phyloP scores from a whole-genome alignment of 306 rosid genomes.

The Castanospermum australe region DNA sequence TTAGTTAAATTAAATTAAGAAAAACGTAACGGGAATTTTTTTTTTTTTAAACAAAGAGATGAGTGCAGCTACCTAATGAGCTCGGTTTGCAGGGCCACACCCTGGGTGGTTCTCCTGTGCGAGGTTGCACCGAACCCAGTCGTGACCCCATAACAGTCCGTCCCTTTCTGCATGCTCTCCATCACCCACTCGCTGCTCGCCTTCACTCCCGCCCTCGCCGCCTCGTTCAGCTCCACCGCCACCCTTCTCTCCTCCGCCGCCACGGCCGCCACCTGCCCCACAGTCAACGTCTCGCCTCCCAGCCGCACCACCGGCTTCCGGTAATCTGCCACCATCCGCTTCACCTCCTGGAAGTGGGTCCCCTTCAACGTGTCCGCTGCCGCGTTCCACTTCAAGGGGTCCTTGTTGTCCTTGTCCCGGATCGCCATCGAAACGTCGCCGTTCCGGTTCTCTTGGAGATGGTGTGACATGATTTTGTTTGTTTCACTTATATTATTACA shows the following conservation, averaged over 20 bases:
- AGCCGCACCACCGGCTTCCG: slow-evolving; percentile 45
- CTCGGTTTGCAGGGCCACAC: slow-evolving; percentile 64
- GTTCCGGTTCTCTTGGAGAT: background rate
- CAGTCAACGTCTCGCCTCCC: slow-evolving; percentile 57
- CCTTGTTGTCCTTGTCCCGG: slow-evolving; percentile 16
- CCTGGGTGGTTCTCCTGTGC: slow-evolving; percentile 58
- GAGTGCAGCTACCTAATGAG: slow-evolving; percentile 59
- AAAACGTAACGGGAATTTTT: too few relatives aligned
- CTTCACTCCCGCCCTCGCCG: slow-evolving; percentile 48
- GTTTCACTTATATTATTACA: too few relatives aligned
- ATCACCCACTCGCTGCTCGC: slow-evolving; percentile 79
- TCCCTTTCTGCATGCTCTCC: slow-evolving; percentile 59
- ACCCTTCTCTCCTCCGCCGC: slow-evolving; percentile 38
- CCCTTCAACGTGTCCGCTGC: slow-evolving; percentile 58
- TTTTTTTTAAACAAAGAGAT: too few relatives aligned
- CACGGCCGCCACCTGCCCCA: slow-evolving; percentile 58
- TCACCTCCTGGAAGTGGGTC: slow-evolving; percentile 64
- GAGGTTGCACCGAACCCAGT: slow-evolving; percentile 79
- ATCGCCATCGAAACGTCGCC: background rate
- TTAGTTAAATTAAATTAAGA: too few relatives aligned
- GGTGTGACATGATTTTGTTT: background rate
- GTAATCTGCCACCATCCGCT: slow-evolving; percentile 61
- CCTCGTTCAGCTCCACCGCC: slow-evolving; percentile 50
- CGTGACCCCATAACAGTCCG: slow-evolving; percentile 70
- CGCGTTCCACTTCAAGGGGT: slow-evolving; percentile 53